These are phyloP conservation scores for Tephrocybe sp. DNA, from an alignment of 768 basidiomycete species.

Conservation along the genomic window DNA sequence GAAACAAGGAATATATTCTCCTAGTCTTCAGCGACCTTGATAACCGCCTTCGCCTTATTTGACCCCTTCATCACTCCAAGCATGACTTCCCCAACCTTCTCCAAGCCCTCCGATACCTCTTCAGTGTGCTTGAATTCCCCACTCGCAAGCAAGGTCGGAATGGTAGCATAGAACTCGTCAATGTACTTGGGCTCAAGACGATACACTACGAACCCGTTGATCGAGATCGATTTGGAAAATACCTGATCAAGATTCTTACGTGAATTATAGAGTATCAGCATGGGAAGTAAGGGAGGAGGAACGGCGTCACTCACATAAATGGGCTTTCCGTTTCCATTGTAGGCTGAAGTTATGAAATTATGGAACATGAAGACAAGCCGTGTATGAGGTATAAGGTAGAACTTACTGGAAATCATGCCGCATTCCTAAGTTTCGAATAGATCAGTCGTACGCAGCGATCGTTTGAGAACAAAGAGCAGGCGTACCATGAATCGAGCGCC, in stretches of 20 bases:
- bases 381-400: not conserved
- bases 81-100: constrained; percentile 33
- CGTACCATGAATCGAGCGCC: constrained; percentile 53
- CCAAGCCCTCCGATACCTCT: constrained; percentile 44
- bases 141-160: constrained; percentile 39
- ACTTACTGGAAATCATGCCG: constrained; percentile 33
- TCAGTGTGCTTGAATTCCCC: constrained; percentile 50
- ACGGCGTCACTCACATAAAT: constrained; percentile 10
- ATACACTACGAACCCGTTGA: constrained; percentile 37
- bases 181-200: constrained; percentile 32
- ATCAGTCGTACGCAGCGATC: not conserved
- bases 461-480: not conserved
- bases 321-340: constrained; percentile 28
- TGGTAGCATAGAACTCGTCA: constrained; percentile 38
- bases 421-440: constrained; percentile 29
- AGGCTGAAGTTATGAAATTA: constrained; percentile 16
- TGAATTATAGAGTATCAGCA: no score
- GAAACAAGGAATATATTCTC: no score
- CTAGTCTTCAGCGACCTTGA: constrained; percentile 34
- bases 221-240: constrained; percentile 39
- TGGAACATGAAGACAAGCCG: not conserved
- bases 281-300: no score
- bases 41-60: constrained; percentile 33
- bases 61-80: constrained; percentile 31
- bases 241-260: constrained; percentile 38